Evolutionary conservation across 345 rosid genomes (phyloP).

Genomic region (Rubroshorea leprosula): DNA sequence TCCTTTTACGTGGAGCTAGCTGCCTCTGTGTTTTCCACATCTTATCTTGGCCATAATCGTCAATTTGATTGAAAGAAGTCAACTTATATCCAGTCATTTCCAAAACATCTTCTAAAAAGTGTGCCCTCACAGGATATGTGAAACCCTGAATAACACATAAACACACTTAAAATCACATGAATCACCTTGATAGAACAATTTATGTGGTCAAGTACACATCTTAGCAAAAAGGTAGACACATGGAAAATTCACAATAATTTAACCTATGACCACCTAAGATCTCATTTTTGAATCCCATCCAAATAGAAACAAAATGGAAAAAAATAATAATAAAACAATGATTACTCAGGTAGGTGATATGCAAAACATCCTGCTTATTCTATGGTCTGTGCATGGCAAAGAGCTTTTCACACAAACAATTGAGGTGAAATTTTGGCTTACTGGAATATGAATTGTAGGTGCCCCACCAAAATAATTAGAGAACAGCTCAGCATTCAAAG

Average conservation of each 20-base stretch:
- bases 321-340: not conserved
- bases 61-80: constrained; percentile 87
- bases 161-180: not conserved
- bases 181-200: not conserved
- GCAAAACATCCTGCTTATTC: constrained; percentile 1
- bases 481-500: constrained; percentile 92
- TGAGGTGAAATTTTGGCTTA: constrained; percentile 27
- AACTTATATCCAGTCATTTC: constrained; percentile 88
- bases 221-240: too few species aligned
- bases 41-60: constrained; percentile 98
- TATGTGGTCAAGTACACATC: not conserved
- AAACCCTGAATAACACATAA: constrained; percentile 58
- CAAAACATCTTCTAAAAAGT: constrained; percentile 81
- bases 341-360: constrained; percentile 3
- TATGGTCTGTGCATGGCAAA: too few species aligned
- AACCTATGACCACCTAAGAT: constrained; percentile 1
- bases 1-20: constrained; percentile 81
- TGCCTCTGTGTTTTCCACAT: constrained; percentile 93
- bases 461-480: constrained; percentile 87
- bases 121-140: constrained; percentile 77
- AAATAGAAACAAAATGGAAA: not conserved
- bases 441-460: constrained; percentile 90
- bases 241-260: not conserved
- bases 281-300: constrained; percentile 5
- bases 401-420: not conserved